Percentiles rank a stretch among this genome's conserved stretches.
phyloP scores from a whole-genome alignment of 2,329 filamentous ascomycete species.

The Ascochyta viciae-villosae region DNA sequence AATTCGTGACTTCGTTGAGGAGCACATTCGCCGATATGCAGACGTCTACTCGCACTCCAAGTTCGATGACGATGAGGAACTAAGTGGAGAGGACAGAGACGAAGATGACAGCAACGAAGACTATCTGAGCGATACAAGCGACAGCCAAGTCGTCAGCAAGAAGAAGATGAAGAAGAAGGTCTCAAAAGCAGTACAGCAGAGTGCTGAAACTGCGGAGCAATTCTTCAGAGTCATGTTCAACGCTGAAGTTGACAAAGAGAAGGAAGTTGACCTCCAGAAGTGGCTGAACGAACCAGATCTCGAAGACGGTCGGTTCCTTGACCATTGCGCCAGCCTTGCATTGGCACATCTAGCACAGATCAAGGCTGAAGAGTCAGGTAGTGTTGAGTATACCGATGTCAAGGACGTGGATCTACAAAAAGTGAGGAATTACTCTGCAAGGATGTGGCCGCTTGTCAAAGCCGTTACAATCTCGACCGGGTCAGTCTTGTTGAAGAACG shows the following conservation, averaged over 20 bases:
- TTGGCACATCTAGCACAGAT: background rate
- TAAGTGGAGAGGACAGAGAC: no score
- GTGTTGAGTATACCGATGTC: constrained; percentile 4
- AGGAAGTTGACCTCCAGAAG: background rate
- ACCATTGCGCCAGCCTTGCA: background rate
- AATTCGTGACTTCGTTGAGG: constrained; percentile 7
- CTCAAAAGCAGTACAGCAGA: background rate
- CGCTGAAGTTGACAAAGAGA: background rate
- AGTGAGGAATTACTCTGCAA: background rate
- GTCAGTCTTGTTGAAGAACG: constrained; percentile 11
- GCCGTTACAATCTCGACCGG: constrained; percentile 18
- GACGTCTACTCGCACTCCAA: background rate
- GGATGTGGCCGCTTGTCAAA: constrained; percentile 22
- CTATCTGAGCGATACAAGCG: background rate
- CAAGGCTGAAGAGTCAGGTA: background rate
- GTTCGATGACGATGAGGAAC: background rate
- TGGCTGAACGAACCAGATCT: constrained; percentile 12
- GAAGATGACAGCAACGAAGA: background rate
- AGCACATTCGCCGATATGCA: constrained; percentile 13
- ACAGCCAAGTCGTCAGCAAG: no score
- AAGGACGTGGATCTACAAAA: background rate
- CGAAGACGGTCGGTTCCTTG: constrained; percentile 5
- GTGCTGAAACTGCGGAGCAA: constrained; percentile 16
- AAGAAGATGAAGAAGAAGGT: background rate
- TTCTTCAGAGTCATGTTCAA: constrained; percentile 22